Conservation (phyloP, 768 basidiomycete species). For the Phylloporus sp. region DNA sequence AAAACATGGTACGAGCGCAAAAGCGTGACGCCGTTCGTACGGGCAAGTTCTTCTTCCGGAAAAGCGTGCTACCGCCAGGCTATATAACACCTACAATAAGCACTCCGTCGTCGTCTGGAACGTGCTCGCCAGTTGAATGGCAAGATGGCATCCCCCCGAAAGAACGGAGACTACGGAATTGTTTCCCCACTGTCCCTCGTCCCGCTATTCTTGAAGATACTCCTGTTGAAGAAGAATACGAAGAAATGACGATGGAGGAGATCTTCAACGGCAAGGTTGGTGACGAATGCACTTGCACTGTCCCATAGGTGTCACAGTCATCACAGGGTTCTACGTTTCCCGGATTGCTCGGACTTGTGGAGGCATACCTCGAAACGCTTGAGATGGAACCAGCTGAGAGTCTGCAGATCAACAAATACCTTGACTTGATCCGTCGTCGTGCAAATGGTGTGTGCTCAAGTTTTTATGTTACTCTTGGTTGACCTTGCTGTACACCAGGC, state of each 20-base stretch:
- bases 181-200: slow-evolving; percentile 51
- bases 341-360: slow-evolving; percentile 76
- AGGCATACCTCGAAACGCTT: slow-evolving; percentile 81
- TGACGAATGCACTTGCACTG: slow-evolving; percentile 2
- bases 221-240: slow-evolving; percentile 78
- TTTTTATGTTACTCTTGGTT: slow-evolving; percentile 1
- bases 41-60: slow-evolving; percentile 89
- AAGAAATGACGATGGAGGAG: slow-evolving; percentile 88
- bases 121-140: slow-evolving; percentile 35
- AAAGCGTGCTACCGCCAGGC: slow-evolving; percentile 68
- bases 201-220: slow-evolving; percentile 51
- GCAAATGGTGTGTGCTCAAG: slow-evolving; percentile 61
- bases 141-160: slow-evolving; percentile 40
- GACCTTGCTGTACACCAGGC: slow-evolving; percentile 41
- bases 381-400: slow-evolving; percentile 65
- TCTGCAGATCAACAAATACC: slow-evolving; percentile 65
- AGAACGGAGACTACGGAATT: slow-evolving; percentile 66
- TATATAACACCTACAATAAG: slow-evolving; percentile 36
- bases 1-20: slow-evolving; percentile 93
- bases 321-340: slow-evolving; percentile 62
- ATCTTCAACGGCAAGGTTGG: slow-evolving; percentile 90
- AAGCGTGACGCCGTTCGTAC: slow-evolving; percentile 67
- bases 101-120: slow-evolving; percentile 42
- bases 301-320: background rate
- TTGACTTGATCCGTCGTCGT: slow-evolving; percentile 73